Percentiles rank a stretch among this genome's conserved stretches.
These are phyloP conservation scores for Xylaria nigripes DNA, from an alignment of 495 filamentous ascomycete species.

Conservation along the genomic window DNA sequence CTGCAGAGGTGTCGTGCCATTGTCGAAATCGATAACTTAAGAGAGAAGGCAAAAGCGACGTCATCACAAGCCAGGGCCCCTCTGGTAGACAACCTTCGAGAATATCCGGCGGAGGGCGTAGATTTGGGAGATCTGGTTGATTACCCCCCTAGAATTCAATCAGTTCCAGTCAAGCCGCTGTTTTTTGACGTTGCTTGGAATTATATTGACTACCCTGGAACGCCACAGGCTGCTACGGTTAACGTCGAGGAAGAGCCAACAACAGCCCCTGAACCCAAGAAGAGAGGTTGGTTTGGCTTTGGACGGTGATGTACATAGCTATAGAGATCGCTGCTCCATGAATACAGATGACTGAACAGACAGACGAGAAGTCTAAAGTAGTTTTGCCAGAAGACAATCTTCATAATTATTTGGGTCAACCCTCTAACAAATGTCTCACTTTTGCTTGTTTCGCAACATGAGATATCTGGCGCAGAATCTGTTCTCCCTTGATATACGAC, in stretches of 20 bases:
- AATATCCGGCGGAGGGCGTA: conserved; percentile 58
- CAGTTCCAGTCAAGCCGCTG: conserved; percentile 87
- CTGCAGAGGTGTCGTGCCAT: conserved; percentile 72
- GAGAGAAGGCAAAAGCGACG: conserved; percentile 30
- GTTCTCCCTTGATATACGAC: conserved; percentile 12
- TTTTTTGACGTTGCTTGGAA: conserved; percentile 98
- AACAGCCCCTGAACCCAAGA: conserved; percentile 45
- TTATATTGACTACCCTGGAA: conserved; percentile 88
- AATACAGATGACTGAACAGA: background rate
- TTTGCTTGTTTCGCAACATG: conserved; percentile 12
- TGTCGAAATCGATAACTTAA: conserved; percentile 63
- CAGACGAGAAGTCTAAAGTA: background rate
- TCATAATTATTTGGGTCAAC: background rate
- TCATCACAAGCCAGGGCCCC: conserved; percentile 30
- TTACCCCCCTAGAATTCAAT: conserved; percentile 74
- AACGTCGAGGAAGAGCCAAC: conserved; percentile 25
- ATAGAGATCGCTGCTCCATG: background rate
- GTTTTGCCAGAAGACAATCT: background rate
- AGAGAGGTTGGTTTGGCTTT: conserved; percentile 86
- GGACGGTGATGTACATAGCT: conserved; percentile 46
- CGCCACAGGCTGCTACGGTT: conserved; percentile 23
- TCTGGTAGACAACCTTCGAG: conserved; percentile 62
- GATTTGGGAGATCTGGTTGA: conserved; percentile 73
- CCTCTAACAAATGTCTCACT: background rate
- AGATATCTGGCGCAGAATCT: conserved; percentile 10